Percentiles rank a stretch among this genome's conserved stretches.
These are phyloP conservation scores for Eryngium alpinum DNA, from an alignment of 140 eudicot species.

Conservation along the genomic window DNA sequence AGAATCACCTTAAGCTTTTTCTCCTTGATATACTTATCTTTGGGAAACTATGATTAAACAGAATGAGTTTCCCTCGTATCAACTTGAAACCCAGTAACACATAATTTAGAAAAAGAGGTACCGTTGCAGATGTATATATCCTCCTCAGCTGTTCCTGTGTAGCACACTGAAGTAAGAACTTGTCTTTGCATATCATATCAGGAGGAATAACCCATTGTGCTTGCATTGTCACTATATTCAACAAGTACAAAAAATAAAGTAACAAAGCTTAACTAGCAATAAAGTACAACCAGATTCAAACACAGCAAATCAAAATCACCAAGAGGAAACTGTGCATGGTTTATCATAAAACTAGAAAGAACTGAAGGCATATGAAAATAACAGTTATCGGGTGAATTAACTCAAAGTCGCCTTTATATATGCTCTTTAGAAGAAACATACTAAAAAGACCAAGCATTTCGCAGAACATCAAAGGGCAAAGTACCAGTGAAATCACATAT, in stretches of 20 bases:
- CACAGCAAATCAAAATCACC: neutral
- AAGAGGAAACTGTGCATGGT: neutral
- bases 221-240: conserved; percentile 60
- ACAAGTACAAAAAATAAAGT: neutral
- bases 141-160: conserved; percentile 40
- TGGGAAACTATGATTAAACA: conserved; percentile 34
- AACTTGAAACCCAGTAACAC: neutral
- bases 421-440: neutral
- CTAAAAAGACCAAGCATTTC: neutral
- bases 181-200: conserved; percentile 60
- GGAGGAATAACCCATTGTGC: conserved; percentile 45
- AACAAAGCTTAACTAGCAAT: neutral
- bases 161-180: conserved; percentile 55
- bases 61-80: conserved; percentile 4
- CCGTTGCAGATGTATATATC: conserved; percentile 50
- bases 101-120: conserved; percentile 14
- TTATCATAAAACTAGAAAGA: neutral
- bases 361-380: neutral
- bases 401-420: no score
- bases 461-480: neutral
- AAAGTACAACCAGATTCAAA: neutral
- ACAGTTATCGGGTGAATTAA: neutral
- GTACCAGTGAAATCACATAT: conserved; percentile 62
- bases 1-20: conserved; percentile 60
- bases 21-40: conserved; percentile 53